Evolutionary conservation across 257 asterid genomes (phyloP), one percentile per base, ranked within the genome.

Genomic region (Solanum neorickii): DNA sequence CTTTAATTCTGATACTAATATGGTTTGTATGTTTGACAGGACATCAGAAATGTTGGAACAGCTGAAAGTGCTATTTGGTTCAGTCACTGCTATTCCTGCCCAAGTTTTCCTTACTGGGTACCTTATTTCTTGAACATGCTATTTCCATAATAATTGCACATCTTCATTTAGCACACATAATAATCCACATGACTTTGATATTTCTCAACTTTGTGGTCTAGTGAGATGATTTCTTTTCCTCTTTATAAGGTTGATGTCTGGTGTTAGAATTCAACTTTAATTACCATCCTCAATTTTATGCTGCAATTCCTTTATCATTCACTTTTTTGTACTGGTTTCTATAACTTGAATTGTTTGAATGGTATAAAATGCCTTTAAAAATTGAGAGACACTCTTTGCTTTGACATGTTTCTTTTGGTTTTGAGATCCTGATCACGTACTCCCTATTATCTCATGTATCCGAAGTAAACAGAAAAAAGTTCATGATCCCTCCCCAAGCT

Each of bases 101-200:
- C 94, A 91, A 88, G 94, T 93, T 87, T 91, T 94, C 88, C 86
- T 93, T 68, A 89, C 95, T 39, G 98, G 98, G 99, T 96, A 94
- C 75, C 23, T 83, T 44, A 37, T 83, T 23, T 84, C 65, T 87
- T 69, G 46, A 62, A 44, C 80, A 86, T 52, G 39, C 29, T 42
- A 68, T 33, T 91, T 49, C 52, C 75, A 20, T 52, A n/a, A 29
- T 72, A 56, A 5, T 78, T 46, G 47, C 23, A n/a, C 37, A 29
- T 46, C 83, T 72, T 62, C 46, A 37, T 33, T 9, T 86, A 49
- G 59, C 13, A 21, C 62, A n/a, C 15, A 41, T 39, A 20, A n/a
- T 47, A 29, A 47, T 47, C 68, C 68, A 47, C 10, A n/a, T 80
- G 85, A 80, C 20, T 80, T 47, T 47, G 85, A 80, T 80, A 37